These are phyloP conservation scores for Seminavis robusta DNA, from an alignment of 108 stramenopile species.

Conservation along the genomic window DNA sequence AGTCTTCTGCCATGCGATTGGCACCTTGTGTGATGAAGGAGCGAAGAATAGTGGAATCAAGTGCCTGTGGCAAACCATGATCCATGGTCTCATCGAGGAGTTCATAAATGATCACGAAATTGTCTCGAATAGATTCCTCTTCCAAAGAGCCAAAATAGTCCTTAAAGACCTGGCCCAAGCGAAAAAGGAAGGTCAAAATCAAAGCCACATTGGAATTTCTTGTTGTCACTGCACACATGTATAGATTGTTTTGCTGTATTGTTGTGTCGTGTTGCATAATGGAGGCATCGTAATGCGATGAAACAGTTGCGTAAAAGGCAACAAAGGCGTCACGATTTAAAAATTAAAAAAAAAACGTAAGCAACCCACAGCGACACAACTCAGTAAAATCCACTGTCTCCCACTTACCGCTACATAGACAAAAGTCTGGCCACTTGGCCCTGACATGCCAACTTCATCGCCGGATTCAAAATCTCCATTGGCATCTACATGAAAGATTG, in stretches of 20 bases:
- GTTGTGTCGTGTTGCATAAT: no score
- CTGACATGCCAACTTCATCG: conserved; percentile 57
- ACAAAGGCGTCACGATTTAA: no score
- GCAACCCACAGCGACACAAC: no score
- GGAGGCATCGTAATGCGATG: no score
- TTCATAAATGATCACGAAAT: conserved; percentile 99
- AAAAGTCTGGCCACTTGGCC: conserved; percentile 72
- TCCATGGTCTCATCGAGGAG: conserved; percentile 99
- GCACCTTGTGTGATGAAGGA: conserved; percentile 95
- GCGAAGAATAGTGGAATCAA: conserved; percentile 85
- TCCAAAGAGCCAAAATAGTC: conserved; percentile 98
- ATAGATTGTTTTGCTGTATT: conserved; percentile 94
- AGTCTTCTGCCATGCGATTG: conserved; percentile 87
- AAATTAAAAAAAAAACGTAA: neutral
- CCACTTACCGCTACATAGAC: conserved; percentile 85
- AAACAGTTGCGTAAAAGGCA: no score
- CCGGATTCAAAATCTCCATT: conserved; percentile 53
- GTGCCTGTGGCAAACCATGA: conserved; percentile 95
- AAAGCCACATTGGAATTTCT: conserved; percentile 96
- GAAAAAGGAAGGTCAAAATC: conserved; percentile 90
- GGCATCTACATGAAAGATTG: conserved; percentile 74
- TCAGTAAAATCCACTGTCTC: no score
- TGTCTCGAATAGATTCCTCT: conserved; percentile 98
- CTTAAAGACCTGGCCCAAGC: conserved; percentile 89
- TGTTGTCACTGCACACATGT: conserved; percentile 93